A percentile compares a stretch with the other conserved stretches of the same genome.
Conservation (phyloP, 495 filamentous ascomycete species). For the Apiosordaria backusii region DNA sequence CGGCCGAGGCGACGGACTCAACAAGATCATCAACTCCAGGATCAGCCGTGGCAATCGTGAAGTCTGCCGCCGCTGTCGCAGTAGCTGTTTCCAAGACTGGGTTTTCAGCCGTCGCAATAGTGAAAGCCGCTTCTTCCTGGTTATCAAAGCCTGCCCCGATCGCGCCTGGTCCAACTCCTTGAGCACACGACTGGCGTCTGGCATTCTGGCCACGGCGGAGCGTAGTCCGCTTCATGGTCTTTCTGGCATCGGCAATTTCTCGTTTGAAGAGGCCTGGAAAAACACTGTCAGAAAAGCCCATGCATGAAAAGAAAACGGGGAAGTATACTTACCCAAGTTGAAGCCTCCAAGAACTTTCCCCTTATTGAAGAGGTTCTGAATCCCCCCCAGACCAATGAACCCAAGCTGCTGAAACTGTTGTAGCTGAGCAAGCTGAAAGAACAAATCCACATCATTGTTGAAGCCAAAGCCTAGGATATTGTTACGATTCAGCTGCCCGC, state of each 20-base stretch:
- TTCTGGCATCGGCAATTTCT: slow-evolving; percentile 29
- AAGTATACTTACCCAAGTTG: slow-evolving; percentile 31
- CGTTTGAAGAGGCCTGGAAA: slow-evolving; percentile 36
- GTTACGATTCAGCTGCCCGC: slow-evolving; percentile 33
- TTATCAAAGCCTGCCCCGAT: not conserved
- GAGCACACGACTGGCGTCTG: slow-evolving; percentile 20
- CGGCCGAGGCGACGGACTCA: not conserved
- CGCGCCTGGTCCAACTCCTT: not conserved
- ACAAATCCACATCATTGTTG: slow-evolving; percentile 38
- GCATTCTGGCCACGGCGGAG: slow-evolving; percentile 19
- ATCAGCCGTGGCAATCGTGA: slow-evolving; percentile 6
- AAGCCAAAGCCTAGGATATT: slow-evolving; percentile 31
- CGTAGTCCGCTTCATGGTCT: slow-evolving; percentile 29
- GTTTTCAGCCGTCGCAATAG: slow-evolving; percentile 11
- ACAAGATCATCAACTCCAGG: slow-evolving; percentile 7
- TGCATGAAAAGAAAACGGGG: not conserved
- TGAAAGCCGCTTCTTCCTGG: slow-evolving; percentile 8
- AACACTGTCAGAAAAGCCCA: slow-evolving; percentile 14
- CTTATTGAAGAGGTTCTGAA: slow-evolving; percentile 36
- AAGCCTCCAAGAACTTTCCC: slow-evolving; percentile 33
- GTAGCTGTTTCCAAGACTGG: not conserved
- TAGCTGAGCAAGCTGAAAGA: slow-evolving; percentile 43
- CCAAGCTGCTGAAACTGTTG: slow-evolving; percentile 39
- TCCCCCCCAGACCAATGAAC: slow-evolving; percentile 34
- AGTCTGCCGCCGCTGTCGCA: slow-evolving; percentile 7